Evolutionary conservation across 73 alveolate species (phyloP).

Genomic region (Paramecium biaurelia): DNA sequence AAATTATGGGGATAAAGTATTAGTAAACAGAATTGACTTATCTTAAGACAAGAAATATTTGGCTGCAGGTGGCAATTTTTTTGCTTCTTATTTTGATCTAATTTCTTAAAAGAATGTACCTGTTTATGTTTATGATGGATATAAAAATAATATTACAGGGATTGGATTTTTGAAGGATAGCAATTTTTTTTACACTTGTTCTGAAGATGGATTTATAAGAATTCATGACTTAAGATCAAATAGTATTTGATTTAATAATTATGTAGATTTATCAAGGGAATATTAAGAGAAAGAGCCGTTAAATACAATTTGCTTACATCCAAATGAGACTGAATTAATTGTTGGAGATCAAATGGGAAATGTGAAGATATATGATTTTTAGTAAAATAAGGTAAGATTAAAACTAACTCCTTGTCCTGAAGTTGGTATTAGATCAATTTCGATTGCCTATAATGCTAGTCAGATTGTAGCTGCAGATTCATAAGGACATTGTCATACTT

Average conservation of each 20-base stretch:
- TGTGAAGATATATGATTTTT: conserved; percentile 32
- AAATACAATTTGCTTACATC: conserved; percentile 35
- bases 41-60: conserved; percentile 52
- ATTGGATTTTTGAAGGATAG: conserved; percentile 49
- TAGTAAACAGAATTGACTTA: conserved; percentile 52
- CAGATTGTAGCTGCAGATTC: conserved; percentile 54
- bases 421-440: conserved; percentile 40
- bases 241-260: not conserved
- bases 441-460: conserved; percentile 43
- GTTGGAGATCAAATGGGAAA: conserved; percentile 53
- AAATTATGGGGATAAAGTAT: not conserved
- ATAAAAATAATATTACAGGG: conserved; percentile 43
- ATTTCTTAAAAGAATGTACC: not conserved
- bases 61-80: conserved; percentile 53
- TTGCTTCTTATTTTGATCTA: conserved; percentile 33
- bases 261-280: not conserved
- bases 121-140: conserved; percentile 47
- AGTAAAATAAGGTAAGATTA: not conserved
- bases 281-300: conserved; percentile 44
- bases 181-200: conserved; percentile 34
- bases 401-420: conserved; percentile 42
- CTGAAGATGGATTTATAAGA: conserved; percentile 59
- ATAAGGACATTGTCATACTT: not conserved
- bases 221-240: conserved; percentile 27
- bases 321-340: conserved; percentile 54